Evolutionary conservation across 352 stramenopile species (phyloP).

Genomic region (Halophytophthora batemanensis): DNA sequence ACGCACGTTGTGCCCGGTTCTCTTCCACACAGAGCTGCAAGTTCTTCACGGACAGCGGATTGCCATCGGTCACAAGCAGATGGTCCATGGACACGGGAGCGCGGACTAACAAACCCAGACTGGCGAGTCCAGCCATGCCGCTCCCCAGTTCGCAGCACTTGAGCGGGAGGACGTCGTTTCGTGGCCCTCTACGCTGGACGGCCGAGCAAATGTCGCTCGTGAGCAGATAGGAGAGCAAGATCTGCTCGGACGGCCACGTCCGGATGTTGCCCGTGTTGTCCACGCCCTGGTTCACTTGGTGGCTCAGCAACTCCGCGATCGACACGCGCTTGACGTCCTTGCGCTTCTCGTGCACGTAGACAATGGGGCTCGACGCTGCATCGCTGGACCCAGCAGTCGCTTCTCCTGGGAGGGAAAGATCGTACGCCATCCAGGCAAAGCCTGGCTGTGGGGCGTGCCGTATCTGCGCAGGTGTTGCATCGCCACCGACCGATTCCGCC

Average conservation of each 20-base stretch:
- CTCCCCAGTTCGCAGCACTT: constrained; percentile 68
- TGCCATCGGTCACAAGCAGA: constrained; percentile 76
- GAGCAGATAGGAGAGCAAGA: constrained; percentile 68
- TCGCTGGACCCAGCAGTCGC: neutral
- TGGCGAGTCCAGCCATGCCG: constrained; percentile 75
- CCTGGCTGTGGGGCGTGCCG: constrained; percentile 16
- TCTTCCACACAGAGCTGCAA: constrained; percentile 55
- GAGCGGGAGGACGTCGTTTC: constrained; percentile 13
- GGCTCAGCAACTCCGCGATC: constrained; percentile 66
- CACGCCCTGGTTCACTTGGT: constrained; percentile 72
- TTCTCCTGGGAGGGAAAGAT: constrained; percentile 7
- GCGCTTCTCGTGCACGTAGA: constrained; percentile 75
- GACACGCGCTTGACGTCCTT: constrained; percentile 46
- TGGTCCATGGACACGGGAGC: constrained; percentile 29
- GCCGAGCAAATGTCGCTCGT: constrained; percentile 28
- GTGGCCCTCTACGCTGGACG: constrained; percentile 11
- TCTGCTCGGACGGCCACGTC: constrained; percentile 79
- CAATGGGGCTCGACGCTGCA: neutral
- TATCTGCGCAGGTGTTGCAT: constrained; percentile 9
- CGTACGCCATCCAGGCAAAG: constrained; percentile 58
- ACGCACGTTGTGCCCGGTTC: constrained; percentile 35
- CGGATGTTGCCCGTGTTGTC: constrained; percentile 89
- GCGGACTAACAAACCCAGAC: constrained; percentile 59
- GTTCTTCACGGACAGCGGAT: constrained; percentile 64
- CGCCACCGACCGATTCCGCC: constrained; percentile 1